phyloP scores from a whole-genome alignment of 176 grass and related monocot species.

The Avena atlantica region DNA sequence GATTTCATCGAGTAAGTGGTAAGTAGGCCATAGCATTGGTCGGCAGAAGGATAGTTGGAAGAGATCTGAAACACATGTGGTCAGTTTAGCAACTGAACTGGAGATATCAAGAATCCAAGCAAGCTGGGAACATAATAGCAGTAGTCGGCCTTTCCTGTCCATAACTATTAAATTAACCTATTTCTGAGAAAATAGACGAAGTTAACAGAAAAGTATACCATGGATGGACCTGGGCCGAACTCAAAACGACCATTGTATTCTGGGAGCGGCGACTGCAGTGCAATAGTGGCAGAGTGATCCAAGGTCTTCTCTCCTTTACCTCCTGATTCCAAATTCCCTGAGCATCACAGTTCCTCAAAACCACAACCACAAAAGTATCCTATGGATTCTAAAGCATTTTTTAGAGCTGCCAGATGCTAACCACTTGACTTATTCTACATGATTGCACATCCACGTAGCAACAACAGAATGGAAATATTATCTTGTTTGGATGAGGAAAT shows the following conservation, averaged over 20 bases:
- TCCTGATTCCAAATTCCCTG: slow-evolving; percentile 49
- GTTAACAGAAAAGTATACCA: slow-evolving; percentile 53
- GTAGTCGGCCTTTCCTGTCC: slow-evolving; percentile 11
- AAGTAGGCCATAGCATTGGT: slow-evolving; percentile 82
- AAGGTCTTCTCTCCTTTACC: slow-evolving; percentile 58
- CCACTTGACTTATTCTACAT: background rate
- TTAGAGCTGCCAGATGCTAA: background rate
- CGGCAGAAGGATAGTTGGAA: slow-evolving; percentile 60
- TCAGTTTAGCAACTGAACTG: background rate
- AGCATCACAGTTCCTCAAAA: slow-evolving; percentile 23
- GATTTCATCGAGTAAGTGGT: slow-evolving; percentile 58
- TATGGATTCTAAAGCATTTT: background rate
- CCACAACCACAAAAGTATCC: background rate
- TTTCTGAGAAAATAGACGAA: background rate
- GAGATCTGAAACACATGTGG: slow-evolving; percentile 54
- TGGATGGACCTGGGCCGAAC: slow-evolving; percentile 73
- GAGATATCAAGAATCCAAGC: background rate
- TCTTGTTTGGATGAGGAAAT: background rate
- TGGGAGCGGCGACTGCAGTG: slow-evolving; percentile 50
- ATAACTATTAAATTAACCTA: background rate
- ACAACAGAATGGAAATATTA: background rate
- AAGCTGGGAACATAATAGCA: background rate
- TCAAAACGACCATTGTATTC: slow-evolving; percentile 67
- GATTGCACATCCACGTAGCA: background rate
- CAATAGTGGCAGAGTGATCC: slow-evolving; percentile 54